Evolutionary conservation across 352 stramenopile species (phyloP).

Genomic region (Pythium utonaiense): DNA sequence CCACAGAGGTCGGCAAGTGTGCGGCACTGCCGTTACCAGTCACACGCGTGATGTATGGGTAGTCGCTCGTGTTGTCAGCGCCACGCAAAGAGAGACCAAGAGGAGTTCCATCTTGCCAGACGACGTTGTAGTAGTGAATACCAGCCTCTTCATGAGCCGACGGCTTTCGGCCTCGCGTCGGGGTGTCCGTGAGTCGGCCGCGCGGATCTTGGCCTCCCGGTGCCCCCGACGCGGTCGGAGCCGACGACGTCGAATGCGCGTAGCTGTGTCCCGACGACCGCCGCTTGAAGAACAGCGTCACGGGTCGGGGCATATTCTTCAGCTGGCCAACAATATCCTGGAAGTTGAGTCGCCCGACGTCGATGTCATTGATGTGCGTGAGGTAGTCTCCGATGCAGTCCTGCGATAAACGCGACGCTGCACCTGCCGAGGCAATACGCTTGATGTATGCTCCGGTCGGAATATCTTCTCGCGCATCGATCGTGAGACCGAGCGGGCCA

Average conservation of each 20-base stretch:
- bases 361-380: constrained; percentile 85
- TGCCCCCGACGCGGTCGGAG: constrained; percentile 25
- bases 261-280: constrained; percentile 21
- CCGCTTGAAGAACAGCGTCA: constrained; percentile 76
- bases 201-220: constrained; percentile 7
- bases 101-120: constrained; percentile 76
- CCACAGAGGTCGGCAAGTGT: constrained; percentile 67
- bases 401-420: constrained; percentile 66
- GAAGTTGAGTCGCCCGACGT: constrained; percentile 69
- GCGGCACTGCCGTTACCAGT: constrained; percentile 78
- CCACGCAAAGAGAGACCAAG: constrained; percentile 74
- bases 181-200: constrained; percentile 36
- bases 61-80: constrained; percentile 68
- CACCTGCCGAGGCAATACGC: constrained; percentile 68
- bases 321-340: constrained; percentile 75
- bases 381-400: constrained; percentile 80
- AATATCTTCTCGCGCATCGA: constrained; percentile 58
- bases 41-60: constrained; percentile 85
- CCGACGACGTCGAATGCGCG: constrained; percentile 41
- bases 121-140: constrained; percentile 78
- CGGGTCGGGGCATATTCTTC: constrained; percentile 71
- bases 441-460: constrained; percentile 77
- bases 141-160: constrained; percentile 27
- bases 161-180: constrained; percentile 33
- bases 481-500: constrained; percentile 73